Conservation (phyloP, 768 basidiomycete species). For the Tricholoma saponaceum region DNA sequence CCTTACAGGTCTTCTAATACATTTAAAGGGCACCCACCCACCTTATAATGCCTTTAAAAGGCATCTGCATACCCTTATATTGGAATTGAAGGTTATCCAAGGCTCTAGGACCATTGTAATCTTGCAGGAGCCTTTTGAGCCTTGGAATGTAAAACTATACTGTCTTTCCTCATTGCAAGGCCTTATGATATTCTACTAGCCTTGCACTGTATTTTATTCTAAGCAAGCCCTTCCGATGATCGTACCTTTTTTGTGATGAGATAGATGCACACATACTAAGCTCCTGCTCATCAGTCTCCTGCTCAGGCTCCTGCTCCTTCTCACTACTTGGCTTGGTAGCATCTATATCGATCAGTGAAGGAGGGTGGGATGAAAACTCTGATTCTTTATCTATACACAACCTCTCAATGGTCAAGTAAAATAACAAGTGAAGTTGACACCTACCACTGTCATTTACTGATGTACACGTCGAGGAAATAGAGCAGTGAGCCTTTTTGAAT, state of each 20-base stretch:
- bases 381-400: too few relatives aligned
- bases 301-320: too few relatives aligned
- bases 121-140: background rate
- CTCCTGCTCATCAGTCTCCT: too few relatives aligned
- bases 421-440: too few relatives aligned
- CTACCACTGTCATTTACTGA: too few relatives aligned
- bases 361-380: too few relatives aligned
- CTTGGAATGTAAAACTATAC: constrained; percentile 1
- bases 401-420: too few relatives aligned
- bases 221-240: background rate
- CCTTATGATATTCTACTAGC: background rate
- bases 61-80: background rate
- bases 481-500: too few relatives aligned
- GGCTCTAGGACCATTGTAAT: background rate
- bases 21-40: background rate
- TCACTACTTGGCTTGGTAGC: too few relatives aligned
- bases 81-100: background rate
- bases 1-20: background rate
- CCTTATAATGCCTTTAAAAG: background rate
- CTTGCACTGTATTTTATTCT: background rate
- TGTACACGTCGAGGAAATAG: too few relatives aligned
- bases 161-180: background rate
- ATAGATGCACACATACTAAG: too few relatives aligned
- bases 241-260: background rate
- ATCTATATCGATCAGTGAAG: too few relatives aligned